Base-by-base conservation (phyloP, 305 asterid species). In the Fraxinus baroniana region DNA sequence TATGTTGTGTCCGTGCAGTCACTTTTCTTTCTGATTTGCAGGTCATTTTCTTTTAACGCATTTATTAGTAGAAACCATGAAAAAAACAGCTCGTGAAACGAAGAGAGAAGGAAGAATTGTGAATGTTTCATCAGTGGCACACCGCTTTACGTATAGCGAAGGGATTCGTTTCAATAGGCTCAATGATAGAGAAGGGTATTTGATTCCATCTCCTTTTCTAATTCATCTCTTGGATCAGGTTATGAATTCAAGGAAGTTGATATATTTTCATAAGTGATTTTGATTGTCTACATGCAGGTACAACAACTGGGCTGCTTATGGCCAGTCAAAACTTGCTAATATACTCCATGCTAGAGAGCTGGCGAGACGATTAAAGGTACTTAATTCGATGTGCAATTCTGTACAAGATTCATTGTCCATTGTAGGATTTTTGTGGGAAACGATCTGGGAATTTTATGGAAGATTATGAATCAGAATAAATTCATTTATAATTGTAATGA, bases 71-170 rank as follows among this genome's bases (percentile, higher is more conserved):
- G 98, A 91, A 79, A 95, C 91, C 3, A 94, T 92, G 94, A 94
- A 90, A 84, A 92, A 86, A 85, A 94, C 98, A 24, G 86, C 91
- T 32, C 84, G 84, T 71, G 84, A 89, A 78, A 83, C 85, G 33
- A 92, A 92, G 83, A 87, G 83, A 83, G 98, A 90, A 87, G 98
- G 98, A 72, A 89, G 98, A 84, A 93, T 95, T 74, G 97, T 95
- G 85, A 91, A 90, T 75, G 90, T 95, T 72, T 86, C 98, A 17
- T 95, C 98, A 7, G 88, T 80, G 81, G 97, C 90, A 86, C 97
- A 95, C 83, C 86, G 84, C 1, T 2, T 60, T 76, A 0, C 97
- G 1, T 95, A 95, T 79, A 74, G 68, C 5, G 92, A 92, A 85
- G 97, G 98, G 36, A 90, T 95, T 80, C 91, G 89, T 36, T 94